Evolutionary conservation across 257 asterid genomes (phyloP), one percentile per base, ranked within the genome.

Genomic region (Datura wrightii): DNA sequence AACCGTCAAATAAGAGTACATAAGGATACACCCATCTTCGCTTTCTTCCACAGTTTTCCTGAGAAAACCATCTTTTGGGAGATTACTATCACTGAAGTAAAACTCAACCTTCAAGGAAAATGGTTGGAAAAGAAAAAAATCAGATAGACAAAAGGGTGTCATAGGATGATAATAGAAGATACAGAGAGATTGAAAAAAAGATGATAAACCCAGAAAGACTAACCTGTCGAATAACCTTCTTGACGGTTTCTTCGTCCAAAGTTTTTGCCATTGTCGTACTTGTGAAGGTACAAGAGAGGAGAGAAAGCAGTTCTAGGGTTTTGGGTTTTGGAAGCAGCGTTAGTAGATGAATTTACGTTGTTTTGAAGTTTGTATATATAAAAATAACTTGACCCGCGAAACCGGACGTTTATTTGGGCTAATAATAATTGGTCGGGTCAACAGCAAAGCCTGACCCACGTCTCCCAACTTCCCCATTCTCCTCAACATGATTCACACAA

Each of bases 21-120:
- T 24, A 89, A 95, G 92, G 98, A 94, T 97, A 97, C 99, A 85
- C 71, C 99, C 97, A 90, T 94, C 97, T 55, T 95, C 97, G 83
- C 93, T 92, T 67, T 94, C 99, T 63, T 87, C 85, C 67, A 97
- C 86, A 78, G 96, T 90, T 88, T 87, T 90, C 89, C 44, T 90
- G 84, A 97, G 84, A 87, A 97, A 97, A 0, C 83, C 85, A 86
- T 97, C 99, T 81, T 93, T 89, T n/a, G 99, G 98, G 58, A 97
- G 98, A 90, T 95, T 97, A 82, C 99, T 97, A 87, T 95, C 99
- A 80, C 99, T 91, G 86, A 97, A 94, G 88, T 97, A 97, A 87
- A 97, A 97, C 90, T 97, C 98, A 62, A 97, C 98, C 99, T 97
- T 94, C 83, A 79, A 66, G n/a, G 14, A 48, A 70, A 36, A 67